Evolutionary conservation across 2,329 filamentous ascomycete species (phyloP).

Genomic region (Fusarium poae): DNA sequence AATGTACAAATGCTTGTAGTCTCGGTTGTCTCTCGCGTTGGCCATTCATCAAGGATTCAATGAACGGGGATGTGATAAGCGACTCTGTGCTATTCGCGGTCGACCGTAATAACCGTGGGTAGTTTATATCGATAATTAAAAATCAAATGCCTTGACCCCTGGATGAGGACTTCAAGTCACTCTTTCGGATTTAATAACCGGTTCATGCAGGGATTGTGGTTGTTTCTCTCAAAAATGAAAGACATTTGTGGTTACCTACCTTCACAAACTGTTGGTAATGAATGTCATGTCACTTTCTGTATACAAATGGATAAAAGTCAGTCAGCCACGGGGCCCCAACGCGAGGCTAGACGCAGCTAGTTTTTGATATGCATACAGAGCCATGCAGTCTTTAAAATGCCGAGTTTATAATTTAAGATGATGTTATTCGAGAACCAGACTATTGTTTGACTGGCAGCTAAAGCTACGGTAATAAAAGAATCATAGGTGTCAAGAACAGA

Average conservation of each 20-base stretch:
- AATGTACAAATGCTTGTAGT: conserved; percentile 16
- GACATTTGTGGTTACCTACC: conserved; percentile 20
- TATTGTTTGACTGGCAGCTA: background rate
- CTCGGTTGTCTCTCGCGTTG: conserved; percentile 14
- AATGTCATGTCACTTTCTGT: conserved; percentile 17
- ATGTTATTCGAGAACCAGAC: background rate
- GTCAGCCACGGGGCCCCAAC: conserved; percentile 28
- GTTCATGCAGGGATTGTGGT: background rate
- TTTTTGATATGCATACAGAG: conserved; percentile 12
- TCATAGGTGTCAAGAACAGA: background rate
- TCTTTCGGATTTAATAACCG: conserved; percentile 4
- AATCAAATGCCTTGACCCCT: background rate
- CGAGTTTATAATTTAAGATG: background rate
- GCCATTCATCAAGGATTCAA: conserved; percentile 7
- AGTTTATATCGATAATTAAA: conserved; percentile 5
- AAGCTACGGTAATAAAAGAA: background rate
- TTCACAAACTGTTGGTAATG: background rate
- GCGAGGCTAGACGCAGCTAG: conserved; percentile 19
- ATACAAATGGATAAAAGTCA: conserved; percentile 15
- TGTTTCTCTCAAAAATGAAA: background rate
- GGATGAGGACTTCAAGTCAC: conserved; percentile 1
- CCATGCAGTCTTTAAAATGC: background rate
- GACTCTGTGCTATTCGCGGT: conserved; percentile 2
- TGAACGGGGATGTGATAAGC: background rate
- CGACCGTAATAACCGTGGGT: conserved; percentile 18